A percentile compares a stretch with the other conserved stretches of the same genome.
These are phyloP conservation scores for Aspergillus sclerotiicarbonarius DNA, from an alignment of 495 filamentous ascomycete genomes.

Conservation along the genomic window DNA sequence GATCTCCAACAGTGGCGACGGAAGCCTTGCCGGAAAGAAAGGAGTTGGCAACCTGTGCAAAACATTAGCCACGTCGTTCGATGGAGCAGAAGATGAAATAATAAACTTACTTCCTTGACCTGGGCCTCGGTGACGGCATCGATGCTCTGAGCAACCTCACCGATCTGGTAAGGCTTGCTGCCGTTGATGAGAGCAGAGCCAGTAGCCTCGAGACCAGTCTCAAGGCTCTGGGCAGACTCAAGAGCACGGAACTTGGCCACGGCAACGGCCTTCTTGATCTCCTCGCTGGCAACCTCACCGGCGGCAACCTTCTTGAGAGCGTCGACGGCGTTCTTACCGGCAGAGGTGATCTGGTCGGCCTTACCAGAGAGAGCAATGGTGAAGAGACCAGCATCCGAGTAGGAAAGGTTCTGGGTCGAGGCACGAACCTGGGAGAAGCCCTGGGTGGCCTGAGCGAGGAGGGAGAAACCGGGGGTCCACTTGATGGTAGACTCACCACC, in stretches of 20 bases:
- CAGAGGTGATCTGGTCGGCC: conserved; percentile 64
- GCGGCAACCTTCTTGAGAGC: conserved; percentile 74
- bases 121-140: conserved; percentile 78
- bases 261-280: conserved; percentile 85
- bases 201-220: conserved; percentile 65
- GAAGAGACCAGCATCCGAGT: conserved; percentile 93
- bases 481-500: conserved; percentile 90
- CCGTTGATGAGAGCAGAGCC: conserved; percentile 76
- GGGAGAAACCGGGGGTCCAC: conserved; percentile 90
- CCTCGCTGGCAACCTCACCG: conserved; percentile 74
- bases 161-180: conserved; percentile 82
- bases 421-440: conserved; percentile 62
- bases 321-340: conserved; percentile 64
- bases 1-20: conserved; percentile 82
- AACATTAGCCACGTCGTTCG: background rate
- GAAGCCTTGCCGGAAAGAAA: conserved; percentile 86
- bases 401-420: conserved; percentile 71
- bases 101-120: conserved; percentile 75
- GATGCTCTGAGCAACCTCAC: conserved; percentile 74
- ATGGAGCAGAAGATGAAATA: background rate
- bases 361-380: conserved; percentile 73
- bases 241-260: conserved; percentile 92
- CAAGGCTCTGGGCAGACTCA: conserved; percentile 72
- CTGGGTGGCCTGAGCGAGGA: conserved; percentile 75
- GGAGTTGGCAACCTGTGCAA: conserved; percentile 69